Base-by-base conservation (phyloP, 768 basidiomycete genomes). In the Saitozyma sp. region DNA sequence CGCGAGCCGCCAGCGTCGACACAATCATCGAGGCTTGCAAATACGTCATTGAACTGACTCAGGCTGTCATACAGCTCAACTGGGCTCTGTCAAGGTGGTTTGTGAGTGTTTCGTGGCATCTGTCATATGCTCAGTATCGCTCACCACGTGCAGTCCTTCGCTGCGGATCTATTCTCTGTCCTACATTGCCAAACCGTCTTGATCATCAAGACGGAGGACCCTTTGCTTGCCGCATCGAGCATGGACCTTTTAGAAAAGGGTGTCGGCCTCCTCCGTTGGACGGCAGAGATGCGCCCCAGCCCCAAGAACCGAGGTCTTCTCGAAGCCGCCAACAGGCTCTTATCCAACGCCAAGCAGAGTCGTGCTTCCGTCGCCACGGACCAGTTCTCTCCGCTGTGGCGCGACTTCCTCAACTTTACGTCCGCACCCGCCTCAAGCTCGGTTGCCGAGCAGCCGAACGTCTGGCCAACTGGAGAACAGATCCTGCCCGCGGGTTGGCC, bases 61-160 rank as follows among this genome's bases (percentile, higher is more conserved):
- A 58, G 19, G 57, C 45, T 6, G 45, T 58, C n/a, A 58, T 58
- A 46, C 17, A 46, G 6, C 57, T 58, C 16, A 49, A 58, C 40
- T 50, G 20, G 13, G 19, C 57, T 6, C 17, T 58, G 43, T 48
- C 57, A 13, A 43, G 57, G 19, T 58, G 57, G 57, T 58, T 58
- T 49, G 57, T 58, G 46, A 50, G 57, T 58, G 13, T 8, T 14
- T 38, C 40, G 42, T 50, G 16, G 29, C 41, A 19, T 43, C 16
- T 45, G 16, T 17, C 19, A 29, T 57, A 43, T 46, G 45, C 19
- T 29, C 8, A 37, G 11, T 17, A 5, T 7, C n/a, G n/a, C n/a
- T n/a, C n/a, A n/a, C n/a, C n/a, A n/a, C n/a, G n/a, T n/a, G 6
- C 38, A 58, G 57, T 58, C 57, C 6, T 58, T 58, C 20, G 57